phyloP scores from a whole-genome alignment of 2,329 filamentous ascomycete species.

The Hirsutella thompsonii region DNA sequence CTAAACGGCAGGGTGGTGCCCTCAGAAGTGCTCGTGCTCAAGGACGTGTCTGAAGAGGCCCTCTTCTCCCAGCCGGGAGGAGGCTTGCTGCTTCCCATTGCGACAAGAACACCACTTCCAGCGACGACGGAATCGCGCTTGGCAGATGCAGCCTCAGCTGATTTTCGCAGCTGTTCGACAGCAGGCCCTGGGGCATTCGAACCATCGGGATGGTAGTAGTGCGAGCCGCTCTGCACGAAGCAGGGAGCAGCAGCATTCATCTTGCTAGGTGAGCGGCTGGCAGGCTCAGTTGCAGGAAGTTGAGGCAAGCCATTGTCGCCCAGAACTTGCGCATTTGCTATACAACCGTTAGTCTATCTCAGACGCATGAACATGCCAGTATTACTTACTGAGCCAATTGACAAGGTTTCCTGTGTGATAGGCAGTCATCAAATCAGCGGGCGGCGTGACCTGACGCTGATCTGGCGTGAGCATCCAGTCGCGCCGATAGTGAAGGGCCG shows the following conservation, averaged over 20 bases:
- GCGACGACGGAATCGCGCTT: not conserved
- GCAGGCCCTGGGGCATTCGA: not conserved
- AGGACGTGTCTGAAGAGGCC: not conserved
- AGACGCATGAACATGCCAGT: not conserved
- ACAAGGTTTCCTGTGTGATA: conserved; percentile 14
- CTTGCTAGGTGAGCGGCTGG: conserved; percentile 9
- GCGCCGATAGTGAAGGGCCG: conserved; percentile 19
- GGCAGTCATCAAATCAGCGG: conserved; percentile 14
- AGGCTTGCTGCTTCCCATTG: conserved; percentile 7
- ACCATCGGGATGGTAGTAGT: conserved; percentile 12
- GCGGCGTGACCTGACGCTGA: conserved; percentile 5
- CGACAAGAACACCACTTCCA: conserved; percentile 6
- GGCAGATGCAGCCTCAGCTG: conserved; percentile 12
- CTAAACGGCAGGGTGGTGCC: not conserved
- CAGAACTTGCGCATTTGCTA: conserved; percentile 17
- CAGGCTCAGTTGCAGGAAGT: conserved; percentile 8
- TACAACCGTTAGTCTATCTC: conserved; percentile 5
- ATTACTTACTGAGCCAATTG: conserved; percentile 23
- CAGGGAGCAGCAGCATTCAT: conserved; percentile 9
- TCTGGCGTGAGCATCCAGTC: conserved; percentile 11
- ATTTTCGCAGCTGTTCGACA: conserved; percentile 14
- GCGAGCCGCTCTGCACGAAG: conserved; percentile 8
- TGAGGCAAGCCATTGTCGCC: conserved; percentile 15
- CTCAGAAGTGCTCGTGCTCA: not conserved
- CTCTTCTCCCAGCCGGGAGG: not conserved